A percentile compares a stretch with the other conserved stretches of the same genome.
Evolutionary conservation across 2,329 filamentous ascomycete genomes (phyloP).

Genomic region (Colletotrichum navitas): DNA sequence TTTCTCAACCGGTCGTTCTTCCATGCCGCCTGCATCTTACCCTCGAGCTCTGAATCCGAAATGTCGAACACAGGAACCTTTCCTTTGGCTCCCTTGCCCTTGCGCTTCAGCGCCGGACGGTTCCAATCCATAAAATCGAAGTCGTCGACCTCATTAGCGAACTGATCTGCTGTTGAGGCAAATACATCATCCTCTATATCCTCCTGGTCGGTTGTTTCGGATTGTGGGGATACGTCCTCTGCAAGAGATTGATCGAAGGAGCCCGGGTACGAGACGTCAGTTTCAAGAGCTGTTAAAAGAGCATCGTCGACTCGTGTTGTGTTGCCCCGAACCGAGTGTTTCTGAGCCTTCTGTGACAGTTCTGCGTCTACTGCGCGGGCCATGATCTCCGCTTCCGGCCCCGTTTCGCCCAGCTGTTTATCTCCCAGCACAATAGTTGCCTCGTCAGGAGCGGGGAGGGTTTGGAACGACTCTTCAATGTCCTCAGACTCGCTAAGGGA

Average conservation of each 20-base stretch:
- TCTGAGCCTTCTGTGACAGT: not conserved
- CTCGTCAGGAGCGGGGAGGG: not conserved
- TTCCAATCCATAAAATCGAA: conserved; percentile 91
- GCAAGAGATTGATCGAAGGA: conserved; percentile 13
- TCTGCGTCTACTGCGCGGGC: not conserved
- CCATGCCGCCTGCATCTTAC: conserved; percentile 70
- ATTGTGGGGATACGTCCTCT: conserved; percentile 10
- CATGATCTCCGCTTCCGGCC: not conserved
- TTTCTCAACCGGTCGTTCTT: conserved; percentile 79
- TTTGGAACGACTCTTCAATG: conserved; percentile 46
- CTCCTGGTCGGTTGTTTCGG: conserved; percentile 7
- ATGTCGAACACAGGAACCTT: conserved; percentile 66
- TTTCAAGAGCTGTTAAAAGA: not conserved
- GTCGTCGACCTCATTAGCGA: conserved; percentile 64
- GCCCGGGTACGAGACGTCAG: conserved; percentile 8
- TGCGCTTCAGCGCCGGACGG: conserved; percentile 72
- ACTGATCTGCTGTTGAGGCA: conserved; percentile 15
- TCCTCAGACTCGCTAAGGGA: conserved; percentile 41
- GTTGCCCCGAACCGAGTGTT: not conserved
- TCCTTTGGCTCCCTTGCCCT: conserved; percentile 71
- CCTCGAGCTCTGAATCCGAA: conserved; percentile 76
- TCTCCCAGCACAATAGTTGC: not conserved
- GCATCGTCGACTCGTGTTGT: not conserved
- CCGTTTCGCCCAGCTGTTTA: not conserved
- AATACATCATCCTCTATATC: conserved; percentile 35